These are phyloP conservation scores for Lactifluus piperatus DNA, from an alignment of 768 basidiomycete species.

Conservation along the genomic window DNA sequence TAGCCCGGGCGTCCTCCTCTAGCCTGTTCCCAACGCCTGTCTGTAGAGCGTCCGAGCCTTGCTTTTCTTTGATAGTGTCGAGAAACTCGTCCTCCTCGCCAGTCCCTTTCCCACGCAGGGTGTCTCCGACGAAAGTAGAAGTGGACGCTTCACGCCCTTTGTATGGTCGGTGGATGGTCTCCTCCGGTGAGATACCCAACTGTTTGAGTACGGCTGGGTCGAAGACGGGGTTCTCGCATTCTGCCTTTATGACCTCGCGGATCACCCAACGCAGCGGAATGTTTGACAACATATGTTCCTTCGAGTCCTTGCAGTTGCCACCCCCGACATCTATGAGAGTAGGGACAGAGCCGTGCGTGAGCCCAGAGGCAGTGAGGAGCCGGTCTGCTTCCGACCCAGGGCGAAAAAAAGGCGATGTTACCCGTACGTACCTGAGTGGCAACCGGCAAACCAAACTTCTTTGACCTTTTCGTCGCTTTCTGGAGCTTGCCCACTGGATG, in stretches of 20 bases:
- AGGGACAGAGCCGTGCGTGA: background rate
- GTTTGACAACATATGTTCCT: background rate
- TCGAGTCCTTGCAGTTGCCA: background rate
- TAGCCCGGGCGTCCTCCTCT: background rate
- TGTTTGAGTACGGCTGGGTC: background rate
- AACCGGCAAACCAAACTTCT: slow-evolving; percentile 17
- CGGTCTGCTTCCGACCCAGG: background rate
- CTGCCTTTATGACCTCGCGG: slow-evolving; percentile 4
- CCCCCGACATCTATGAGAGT: slow-evolving; percentile 13
- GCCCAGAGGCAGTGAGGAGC: too few species aligned
- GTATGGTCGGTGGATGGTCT: background rate
- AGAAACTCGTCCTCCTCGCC: background rate
- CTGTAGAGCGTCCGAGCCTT: too few species aligned
- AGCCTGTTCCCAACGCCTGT: too few species aligned
- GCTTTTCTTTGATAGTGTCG: too few species aligned
- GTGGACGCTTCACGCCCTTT: background rate
- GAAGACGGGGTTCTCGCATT: background rate
- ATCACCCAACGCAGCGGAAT: slow-evolving; percentile 17
- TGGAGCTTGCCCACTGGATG: too few species aligned
- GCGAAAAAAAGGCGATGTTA: background rate
- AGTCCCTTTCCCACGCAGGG: background rate
- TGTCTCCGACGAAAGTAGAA: background rate
- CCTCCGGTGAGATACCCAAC: background rate
- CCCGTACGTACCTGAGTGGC: slow-evolving; percentile 2
- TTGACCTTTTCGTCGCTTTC: background rate